phyloP scores from a whole-genome alignment of 1,284 basidiomycete genomes.

The Cryptococcus floricola region DNA sequence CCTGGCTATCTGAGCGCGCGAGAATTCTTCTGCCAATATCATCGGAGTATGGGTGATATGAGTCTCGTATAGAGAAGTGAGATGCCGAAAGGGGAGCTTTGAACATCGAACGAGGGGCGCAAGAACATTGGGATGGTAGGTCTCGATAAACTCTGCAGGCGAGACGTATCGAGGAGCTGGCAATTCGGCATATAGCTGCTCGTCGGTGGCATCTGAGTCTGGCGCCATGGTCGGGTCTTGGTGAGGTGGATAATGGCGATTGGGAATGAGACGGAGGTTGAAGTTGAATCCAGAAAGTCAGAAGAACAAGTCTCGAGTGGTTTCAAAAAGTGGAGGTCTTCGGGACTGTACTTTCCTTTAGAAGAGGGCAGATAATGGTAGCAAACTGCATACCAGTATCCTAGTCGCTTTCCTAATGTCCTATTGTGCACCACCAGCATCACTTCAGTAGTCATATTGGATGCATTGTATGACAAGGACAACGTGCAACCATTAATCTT shows the following conservation, averaged over 20 bases:
- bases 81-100: conserved; percentile 58
- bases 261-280: not conserved
- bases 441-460: too few relatives aligned
- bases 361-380: too few relatives aligned
- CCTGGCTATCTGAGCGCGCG: conserved; percentile 55
- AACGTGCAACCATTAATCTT: too few relatives aligned
- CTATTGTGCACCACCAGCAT: too few relatives aligned
- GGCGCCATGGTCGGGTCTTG: not conserved
- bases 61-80: conserved; percentile 56
- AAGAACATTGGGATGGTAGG: conserved; percentile 52
- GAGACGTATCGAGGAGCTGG: conserved; percentile 42
- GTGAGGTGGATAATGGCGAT: not conserved
- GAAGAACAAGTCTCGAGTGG: not conserved
- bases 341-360: too few relatives aligned
- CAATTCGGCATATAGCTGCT: conserved; percentile 23
- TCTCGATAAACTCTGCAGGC: conserved; percentile 50
- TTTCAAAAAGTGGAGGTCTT: not conserved
- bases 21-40: conserved; percentile 59
- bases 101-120: conserved; percentile 59
- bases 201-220: conserved; percentile 14
- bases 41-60: conserved; percentile 61
- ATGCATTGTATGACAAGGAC: too few relatives aligned
- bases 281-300: not conserved
- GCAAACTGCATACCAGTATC: too few relatives aligned
- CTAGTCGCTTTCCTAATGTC: too few relatives aligned